These are phyloP conservation scores for Boletus bicolor DNA, from an alignment of 768 basidiomycete genomes.

Conservation along the genomic window DNA sequence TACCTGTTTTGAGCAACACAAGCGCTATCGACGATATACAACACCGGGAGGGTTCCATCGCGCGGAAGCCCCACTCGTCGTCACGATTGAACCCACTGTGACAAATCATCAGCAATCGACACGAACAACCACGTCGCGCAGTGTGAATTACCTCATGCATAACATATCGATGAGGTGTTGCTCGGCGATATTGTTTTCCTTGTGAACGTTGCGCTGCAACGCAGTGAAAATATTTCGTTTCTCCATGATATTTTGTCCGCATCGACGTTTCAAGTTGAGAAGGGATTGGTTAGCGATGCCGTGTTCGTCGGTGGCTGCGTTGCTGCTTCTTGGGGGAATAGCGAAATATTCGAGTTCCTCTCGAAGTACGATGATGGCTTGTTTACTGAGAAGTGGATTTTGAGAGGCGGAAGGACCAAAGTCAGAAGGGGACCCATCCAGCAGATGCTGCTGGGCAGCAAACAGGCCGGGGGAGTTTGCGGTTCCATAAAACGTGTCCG, in stretches of 20 bases:
- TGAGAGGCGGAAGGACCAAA: constrained; percentile 66
- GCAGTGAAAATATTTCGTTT: constrained; percentile 95
- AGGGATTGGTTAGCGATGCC: constrained; percentile 79
- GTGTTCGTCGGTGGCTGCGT: constrained; percentile 65
- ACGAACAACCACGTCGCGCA: background rate
- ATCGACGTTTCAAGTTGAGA: constrained; percentile 78
- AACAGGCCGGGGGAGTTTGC: constrained; percentile 67
- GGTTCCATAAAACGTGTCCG: constrained; percentile 90
- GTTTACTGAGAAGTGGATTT: constrained; percentile 92
- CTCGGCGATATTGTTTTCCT: constrained; percentile 98
- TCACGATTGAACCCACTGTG: constrained; percentile 87
- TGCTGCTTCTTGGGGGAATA: constrained; percentile 73
- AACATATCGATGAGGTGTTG: constrained; percentile 99
- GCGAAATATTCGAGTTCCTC: constrained; percentile 99
- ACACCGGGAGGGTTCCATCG: constrained; percentile 92
- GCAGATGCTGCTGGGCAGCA: constrained; percentile 73
- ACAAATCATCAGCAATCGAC: constrained; percentile 8
- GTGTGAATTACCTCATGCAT: constrained; percentile 82
- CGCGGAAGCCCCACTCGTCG: constrained; percentile 98
- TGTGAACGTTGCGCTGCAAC: constrained; percentile 96
- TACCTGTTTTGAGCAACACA: constrained; percentile 95
- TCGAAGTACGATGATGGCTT: constrained; percentile 96
- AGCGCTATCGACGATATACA: constrained; percentile 98
- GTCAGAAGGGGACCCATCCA: constrained; percentile 59
- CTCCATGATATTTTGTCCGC: constrained; percentile 84